A percentile compares a stretch with the other conserved stretches of the same genome.
phyloP scores from a whole-genome alignment of 2,329 filamentous ascomycete species.

The Sarocladiaceae sp. region DNA sequence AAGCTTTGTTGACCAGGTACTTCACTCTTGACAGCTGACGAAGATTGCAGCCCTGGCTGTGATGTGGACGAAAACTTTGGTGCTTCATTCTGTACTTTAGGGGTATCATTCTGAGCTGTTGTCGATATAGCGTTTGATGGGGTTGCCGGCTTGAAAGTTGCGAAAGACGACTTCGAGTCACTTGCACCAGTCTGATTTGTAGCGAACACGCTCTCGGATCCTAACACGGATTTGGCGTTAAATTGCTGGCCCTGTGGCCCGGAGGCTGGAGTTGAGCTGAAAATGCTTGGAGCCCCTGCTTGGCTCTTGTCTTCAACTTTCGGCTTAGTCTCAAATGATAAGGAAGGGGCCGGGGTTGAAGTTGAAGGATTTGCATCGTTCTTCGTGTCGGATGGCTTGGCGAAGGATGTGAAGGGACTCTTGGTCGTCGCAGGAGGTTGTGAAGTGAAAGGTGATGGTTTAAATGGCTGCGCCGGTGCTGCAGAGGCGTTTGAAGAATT shows the following conservation, averaged over 20 bases:
- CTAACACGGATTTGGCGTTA: too few relatives aligned
- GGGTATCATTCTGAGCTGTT: neutral
- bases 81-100: neutral
- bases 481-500: neutral
- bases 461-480: neutral
- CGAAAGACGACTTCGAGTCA: too few relatives aligned
- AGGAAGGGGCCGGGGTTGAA: neutral
- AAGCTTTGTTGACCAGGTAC: neutral
- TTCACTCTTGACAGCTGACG: neutral
- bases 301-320: neutral
- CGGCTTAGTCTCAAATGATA: neutral
- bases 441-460: neutral
- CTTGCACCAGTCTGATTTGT: too few relatives aligned
- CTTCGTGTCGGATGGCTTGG: neutral
- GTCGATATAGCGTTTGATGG: too few relatives aligned
- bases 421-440: neutral
- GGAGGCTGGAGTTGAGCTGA: neutral
- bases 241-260: too few relatives aligned
- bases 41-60: neutral
- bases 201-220: too few relatives aligned
- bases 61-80: neutral
- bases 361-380: neutral
- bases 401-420: neutral
- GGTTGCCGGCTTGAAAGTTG: too few relatives aligned
- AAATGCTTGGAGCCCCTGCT: neutral